Base-by-base conservation (phyloP, 2,329 filamentous ascomycete species). In the Fusarium solani-melongenae region DNA sequence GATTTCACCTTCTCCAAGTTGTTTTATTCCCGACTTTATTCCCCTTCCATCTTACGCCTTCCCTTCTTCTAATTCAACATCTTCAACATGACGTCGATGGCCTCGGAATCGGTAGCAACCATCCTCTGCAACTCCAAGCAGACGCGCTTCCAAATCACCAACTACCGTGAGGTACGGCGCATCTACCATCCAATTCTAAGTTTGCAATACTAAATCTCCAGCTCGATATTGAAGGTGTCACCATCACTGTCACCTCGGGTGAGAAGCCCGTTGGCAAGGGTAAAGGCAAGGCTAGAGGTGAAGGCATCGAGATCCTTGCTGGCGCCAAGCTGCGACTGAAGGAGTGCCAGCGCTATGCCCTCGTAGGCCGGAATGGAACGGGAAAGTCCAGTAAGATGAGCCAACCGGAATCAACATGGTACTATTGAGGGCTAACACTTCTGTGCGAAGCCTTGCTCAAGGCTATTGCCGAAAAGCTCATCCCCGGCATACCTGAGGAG, bases 291-390 rank as follows among this genome's bases (percentile, higher is more conserved):
- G 85, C 76, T 38, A 86, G 79, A 51, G 71, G 77, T 12, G 84
- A 86, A 5, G 87, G 87, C 11, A 82, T 87, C n/a, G 94, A 96
- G 79, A 88, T 97, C 7, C 85, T 97, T 4, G 86, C 85, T 11
- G 90, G 92, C 79, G 92, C 92, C 2, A 91, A 91, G 65, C 83
- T 97, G 38, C 89, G 91, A 27, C 83, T 97, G 4, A 93, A 96
- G 73, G 89, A 91, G 58, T 92, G 93, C 0, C 86, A 91, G 53
- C 88, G 93, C 69, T 97, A 97, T 85, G 94, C 93, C 0, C 85
- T 97, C 2, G 86, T 96, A 22, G 94, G 94, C 0, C 88, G 93
- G 8, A 97, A 97, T 82, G 94, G 94, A 1, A 92, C 91, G 2
- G 94, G 94, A 7, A 97, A 97, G 79, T 95, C 93, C 5, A 96